Conservation (phyloP, 225 moss, liverwort and hornwort genomes). For the Takakia lepidozioides region DNA sequence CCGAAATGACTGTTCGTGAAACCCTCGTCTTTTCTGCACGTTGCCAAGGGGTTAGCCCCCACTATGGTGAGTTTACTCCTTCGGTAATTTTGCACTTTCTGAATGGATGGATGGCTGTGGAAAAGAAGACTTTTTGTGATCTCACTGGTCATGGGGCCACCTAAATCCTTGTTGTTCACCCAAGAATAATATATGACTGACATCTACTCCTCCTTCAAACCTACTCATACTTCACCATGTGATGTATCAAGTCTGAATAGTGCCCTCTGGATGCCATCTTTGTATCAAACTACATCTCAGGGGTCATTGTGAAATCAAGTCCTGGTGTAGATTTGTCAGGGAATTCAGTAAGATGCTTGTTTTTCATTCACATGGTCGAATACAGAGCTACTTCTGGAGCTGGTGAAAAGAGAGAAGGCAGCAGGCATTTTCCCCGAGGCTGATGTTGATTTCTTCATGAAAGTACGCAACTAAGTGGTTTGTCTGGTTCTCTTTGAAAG, state of each 20-base stretch:
- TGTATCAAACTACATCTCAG: no score
- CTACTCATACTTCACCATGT: no score
- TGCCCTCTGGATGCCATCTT: no score
- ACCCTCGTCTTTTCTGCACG: conserved; percentile 70
- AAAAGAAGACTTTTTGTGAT: no score
- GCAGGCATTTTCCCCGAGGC: conserved; percentile 62
- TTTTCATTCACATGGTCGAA: background rate
- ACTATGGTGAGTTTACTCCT: conserved; percentile 36
- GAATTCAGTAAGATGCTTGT: background rate
- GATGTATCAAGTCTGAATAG: background rate
- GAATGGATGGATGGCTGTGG: background rate
- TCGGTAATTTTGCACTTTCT: background rate
- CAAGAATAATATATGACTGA: no score
- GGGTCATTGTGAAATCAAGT: no score
- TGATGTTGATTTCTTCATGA: conserved; percentile 85
- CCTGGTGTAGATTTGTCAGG: no score
- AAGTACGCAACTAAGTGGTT: conserved; percentile 8
- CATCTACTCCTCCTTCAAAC: no score
- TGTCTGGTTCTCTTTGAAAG: background rate
- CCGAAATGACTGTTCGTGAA: conserved; percentile 76
- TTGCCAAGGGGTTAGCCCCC: conserved; percentile 76
- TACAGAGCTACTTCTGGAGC: conserved; percentile 64
- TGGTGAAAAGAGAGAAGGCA: conserved; percentile 62
- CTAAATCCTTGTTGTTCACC: no score
- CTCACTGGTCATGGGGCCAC: no score